Conservation (phyloP, 495 filamentous ascomycete genomes). For the Podospora fimiseda region DNA sequence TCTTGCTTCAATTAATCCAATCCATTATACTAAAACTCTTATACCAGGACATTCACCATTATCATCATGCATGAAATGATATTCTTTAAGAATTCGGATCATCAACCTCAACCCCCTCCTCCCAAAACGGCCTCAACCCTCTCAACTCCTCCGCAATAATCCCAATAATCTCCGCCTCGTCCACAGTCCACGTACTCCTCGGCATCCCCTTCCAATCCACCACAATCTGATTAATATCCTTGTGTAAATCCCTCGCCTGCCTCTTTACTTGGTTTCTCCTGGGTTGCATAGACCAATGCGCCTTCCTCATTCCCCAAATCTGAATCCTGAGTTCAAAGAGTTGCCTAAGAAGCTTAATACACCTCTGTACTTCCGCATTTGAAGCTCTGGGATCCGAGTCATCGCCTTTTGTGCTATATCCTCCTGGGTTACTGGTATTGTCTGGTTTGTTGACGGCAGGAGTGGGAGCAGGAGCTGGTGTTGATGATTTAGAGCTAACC, state of each 20-base stretch:
- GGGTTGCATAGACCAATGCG: slow-evolving; percentile 5
- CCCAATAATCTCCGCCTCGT: slow-evolving; percentile 10
- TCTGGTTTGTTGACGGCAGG: not conserved
- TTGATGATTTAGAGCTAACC: no score
- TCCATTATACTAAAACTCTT: not conserved
- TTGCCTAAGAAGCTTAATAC: slow-evolving; percentile 5
- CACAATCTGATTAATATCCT: slow-evolving; percentile 15
- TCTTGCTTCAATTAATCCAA: no score
- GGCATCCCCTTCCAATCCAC: slow-evolving; percentile 2
- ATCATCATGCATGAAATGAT: no score
- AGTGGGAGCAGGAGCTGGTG: no score
- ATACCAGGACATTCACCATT: no score
- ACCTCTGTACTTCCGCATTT: slow-evolving; percentile 13
- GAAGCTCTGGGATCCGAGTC: slow-evolving; percentile 4
- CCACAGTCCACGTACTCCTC: slow-evolving; percentile 8
- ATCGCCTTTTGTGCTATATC: not conserved
- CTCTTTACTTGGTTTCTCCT: not conserved
- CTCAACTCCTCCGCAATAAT: not conserved
- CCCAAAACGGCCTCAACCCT: not conserved
- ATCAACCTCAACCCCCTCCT: not conserved
- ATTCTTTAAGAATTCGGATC: no score
- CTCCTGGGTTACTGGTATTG: no score
- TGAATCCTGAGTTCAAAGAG: slow-evolving; percentile 15
- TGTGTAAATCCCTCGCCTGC: slow-evolving; percentile 7
- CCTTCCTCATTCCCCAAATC: slow-evolving; percentile 9